Percentiles rank a stretch among this genome's conserved stretches.
phyloP scores from a whole-genome alignment of 495 filamentous ascomycete species.

The Aspergillus asperescens region DNA sequence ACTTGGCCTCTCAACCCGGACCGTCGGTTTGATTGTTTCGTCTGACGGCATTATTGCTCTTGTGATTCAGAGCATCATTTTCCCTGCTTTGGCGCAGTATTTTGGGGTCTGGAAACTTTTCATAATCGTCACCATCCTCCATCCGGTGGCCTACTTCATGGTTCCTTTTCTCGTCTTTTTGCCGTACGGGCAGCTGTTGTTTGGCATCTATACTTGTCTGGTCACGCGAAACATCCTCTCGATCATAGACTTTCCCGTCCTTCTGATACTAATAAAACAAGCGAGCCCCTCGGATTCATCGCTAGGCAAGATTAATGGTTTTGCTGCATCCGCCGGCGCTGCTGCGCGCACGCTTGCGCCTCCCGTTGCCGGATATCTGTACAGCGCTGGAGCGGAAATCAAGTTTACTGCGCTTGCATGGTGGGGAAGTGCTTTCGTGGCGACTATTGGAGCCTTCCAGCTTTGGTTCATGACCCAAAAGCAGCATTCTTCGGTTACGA shows the following conservation, averaged over 20 bases:
- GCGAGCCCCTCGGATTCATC: constrained; percentile 61
- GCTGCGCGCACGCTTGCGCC: constrained; percentile 72
- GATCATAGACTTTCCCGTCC: constrained; percentile 71
- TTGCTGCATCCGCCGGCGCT: constrained; percentile 73
- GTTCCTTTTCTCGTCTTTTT: constrained; percentile 65
- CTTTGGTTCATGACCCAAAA: constrained; percentile 58
- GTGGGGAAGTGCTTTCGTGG: constrained; percentile 70
- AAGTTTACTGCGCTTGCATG: constrained; percentile 72
- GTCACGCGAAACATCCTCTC: constrained; percentile 67
- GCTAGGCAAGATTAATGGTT: constrained; percentile 74
- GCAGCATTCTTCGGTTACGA: constrained; percentile 34
- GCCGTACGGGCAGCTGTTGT: constrained; percentile 51
- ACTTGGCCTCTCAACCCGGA: constrained; percentile 63
- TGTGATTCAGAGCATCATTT: constrained; percentile 69
- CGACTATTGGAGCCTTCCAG: constrained; percentile 62
- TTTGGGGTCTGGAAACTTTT: constrained; percentile 74
- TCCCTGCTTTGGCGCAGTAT: constrained; percentile 63
- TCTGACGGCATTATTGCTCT: constrained; percentile 75
- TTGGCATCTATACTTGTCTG: constrained; percentile 69
- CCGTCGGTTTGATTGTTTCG: constrained; percentile 74
- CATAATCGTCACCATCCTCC: constrained; percentile 64
- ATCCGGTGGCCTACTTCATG: constrained; percentile 70
- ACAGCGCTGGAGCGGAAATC: constrained; percentile 59
- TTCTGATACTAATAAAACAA: constrained; percentile 81
- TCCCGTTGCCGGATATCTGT: constrained; percentile 69